Conservation (phyloP, 2,329 filamentous ascomycete species). For the Tolypocladium nubicola region DNA sequence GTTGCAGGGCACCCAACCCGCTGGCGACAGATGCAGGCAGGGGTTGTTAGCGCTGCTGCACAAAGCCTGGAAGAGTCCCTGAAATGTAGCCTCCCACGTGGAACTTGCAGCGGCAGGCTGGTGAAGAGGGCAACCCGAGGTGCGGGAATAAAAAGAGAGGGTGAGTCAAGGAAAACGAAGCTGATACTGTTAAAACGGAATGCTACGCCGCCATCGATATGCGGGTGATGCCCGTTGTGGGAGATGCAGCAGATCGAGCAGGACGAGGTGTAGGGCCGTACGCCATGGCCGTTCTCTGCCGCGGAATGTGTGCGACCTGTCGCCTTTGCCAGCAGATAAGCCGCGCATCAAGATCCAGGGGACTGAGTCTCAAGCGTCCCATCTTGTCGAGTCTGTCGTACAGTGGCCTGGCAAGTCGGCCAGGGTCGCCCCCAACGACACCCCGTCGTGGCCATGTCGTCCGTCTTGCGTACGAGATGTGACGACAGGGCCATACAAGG, state of each 20-base stretch:
- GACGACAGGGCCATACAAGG: not conserved
- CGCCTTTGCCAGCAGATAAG: not conserved
- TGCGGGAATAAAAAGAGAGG: slow-evolving; percentile 1
- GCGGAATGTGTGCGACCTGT: not conserved
- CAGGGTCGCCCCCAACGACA: not conserved
- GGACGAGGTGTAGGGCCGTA: not conserved
- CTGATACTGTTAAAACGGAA: not conserved
- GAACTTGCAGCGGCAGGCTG: slow-evolving; percentile 14
- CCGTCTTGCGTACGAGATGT: not conserved
- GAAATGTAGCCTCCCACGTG: slow-evolving; percentile 17
- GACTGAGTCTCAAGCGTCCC: not conserved
- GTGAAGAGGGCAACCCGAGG: not conserved
- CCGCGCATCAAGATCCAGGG: not conserved
- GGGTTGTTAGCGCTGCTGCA: slow-evolving; percentile 13
- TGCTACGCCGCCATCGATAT: not conserved
- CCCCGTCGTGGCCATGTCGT: not conserved
- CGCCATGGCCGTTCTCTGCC: not conserved
- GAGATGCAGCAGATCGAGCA: not conserved
- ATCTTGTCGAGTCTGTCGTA: not conserved
- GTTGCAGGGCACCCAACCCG: not conserved
- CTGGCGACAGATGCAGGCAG: slow-evolving; percentile 1
- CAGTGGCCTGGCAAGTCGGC: not conserved
- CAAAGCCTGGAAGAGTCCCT: slow-evolving; percentile 6
- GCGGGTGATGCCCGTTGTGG: slow-evolving; percentile 1
- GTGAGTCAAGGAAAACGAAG: not conserved